A percentile compares a stretch with the other conserved stretches of the same genome.
phyloP scores from a whole-genome alignment of 1,139 yeast genomes.

The Kazachstania sp. region DNA sequence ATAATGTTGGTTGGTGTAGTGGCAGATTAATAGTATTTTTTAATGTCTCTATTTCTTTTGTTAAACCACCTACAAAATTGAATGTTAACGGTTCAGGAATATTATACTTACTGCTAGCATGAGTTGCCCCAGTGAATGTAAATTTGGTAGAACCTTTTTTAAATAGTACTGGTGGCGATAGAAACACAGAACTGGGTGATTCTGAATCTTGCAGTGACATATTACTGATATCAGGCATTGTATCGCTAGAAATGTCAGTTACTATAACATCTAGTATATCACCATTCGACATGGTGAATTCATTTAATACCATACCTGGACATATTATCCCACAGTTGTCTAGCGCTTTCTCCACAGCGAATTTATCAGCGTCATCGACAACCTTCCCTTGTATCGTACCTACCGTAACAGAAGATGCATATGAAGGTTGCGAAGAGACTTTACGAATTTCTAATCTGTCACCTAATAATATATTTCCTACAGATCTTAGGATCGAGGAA shows the following conservation, averaged over 20 bases:
- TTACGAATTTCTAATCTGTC: conserved; percentile 53
- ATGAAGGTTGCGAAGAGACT: conserved; percentile 41
- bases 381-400: conserved; percentile 25
- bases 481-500: conserved; percentile 40
- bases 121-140: conserved; percentile 17
- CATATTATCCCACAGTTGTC: conserved; percentile 47
- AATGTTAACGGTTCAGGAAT: conserved; percentile 40
- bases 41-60: conserved; percentile 51
- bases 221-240: conserved; percentile 31
- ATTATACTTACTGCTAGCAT: conserved; percentile 27
- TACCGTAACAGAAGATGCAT: conserved; percentile 35
- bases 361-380: conserved; percentile 17
- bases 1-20: conserved; percentile 64
- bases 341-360: conserved; percentile 35
- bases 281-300: conserved; percentile 16
- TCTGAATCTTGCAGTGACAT: conserved; percentile 21
- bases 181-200: conserved; percentile 17
- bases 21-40: conserved; percentile 73
- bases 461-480: conserved; percentile 59
- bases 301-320: conserved; percentile 42
- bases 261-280: conserved; percentile 25
- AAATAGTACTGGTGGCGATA: conserved; percentile 43
- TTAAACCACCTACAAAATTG: conserved; percentile 67
- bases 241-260: conserved; percentile 26
- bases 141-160: conserved; percentile 36